These are phyloP conservation scores for Boletellus sp. DNA, from an alignment of 1,284 basidiomycete species.

Conservation along the genomic window DNA sequence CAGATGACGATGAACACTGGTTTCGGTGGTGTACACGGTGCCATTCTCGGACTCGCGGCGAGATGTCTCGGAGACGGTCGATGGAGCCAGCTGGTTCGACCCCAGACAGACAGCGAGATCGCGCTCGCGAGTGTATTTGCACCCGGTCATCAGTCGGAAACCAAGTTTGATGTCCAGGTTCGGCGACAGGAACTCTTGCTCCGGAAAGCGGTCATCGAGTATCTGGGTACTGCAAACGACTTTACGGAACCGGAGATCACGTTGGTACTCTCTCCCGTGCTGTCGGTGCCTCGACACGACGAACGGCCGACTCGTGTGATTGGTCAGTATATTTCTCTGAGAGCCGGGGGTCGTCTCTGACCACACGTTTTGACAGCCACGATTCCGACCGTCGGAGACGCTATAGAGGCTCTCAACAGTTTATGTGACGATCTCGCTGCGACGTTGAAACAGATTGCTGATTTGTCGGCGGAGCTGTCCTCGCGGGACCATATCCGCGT, in stretches of 20 bases:
- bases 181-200: constrained; percentile 52
- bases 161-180: constrained; percentile 57
- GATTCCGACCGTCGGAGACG: constrained; percentile 75
- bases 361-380: constrained; percentile 42
- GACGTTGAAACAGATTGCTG: constrained; percentile 64
- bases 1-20: constrained; percentile 65
- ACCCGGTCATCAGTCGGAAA: constrained; percentile 50
- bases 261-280: constrained; percentile 60
- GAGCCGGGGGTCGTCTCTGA: background rate
- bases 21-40: constrained; percentile 81
- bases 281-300: constrained; percentile 45
- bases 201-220: constrained; percentile 58
- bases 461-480: constrained; percentile 67
- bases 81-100: constrained; percentile 60
- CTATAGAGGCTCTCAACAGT: constrained; percentile 65
- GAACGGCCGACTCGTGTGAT: constrained; percentile 41
- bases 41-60: constrained; percentile 76
- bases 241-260: constrained; percentile 73
- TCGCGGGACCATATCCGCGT: constrained; percentile 67
- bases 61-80: constrained; percentile 64
- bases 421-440: constrained; percentile 57
- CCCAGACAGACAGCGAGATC: constrained; percentile 70
- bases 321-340: constrained; percentile 25
- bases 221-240: constrained; percentile 65
- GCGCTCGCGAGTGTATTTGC: constrained; percentile 51